Conservation (phyloP, 2,329 filamentous ascomycete genomes). For the Venturia asperata region DNA sequence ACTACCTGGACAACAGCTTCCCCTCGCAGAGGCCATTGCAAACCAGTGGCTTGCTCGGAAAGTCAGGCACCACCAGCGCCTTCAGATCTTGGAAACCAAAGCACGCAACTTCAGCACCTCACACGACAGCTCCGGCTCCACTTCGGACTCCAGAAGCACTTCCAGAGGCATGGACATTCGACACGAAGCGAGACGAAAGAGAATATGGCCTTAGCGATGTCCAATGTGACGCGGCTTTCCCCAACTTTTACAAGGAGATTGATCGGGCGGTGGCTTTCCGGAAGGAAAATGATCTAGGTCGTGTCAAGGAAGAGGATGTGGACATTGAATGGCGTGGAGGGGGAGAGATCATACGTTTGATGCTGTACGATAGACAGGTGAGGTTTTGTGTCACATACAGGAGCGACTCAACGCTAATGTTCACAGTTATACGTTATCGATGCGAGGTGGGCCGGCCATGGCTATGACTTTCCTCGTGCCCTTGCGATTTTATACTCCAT, state of each 20-base stretch:
- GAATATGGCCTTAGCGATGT: conserved; percentile 23
- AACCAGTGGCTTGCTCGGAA: not conserved
- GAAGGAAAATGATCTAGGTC: conserved; percentile 20
- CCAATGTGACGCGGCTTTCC: conserved; percentile 26
- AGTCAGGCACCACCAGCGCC: not conserved
- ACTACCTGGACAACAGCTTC: conserved; percentile 6
- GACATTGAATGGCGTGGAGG: conserved; percentile 23
- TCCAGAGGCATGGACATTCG: conserved; percentile 16
- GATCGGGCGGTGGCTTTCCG: conserved; percentile 23
- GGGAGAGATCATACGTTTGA: conserved; percentile 23
- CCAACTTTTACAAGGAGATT: conserved; percentile 26
- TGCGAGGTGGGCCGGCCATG: conserved; percentile 25
- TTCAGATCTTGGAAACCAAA: conserved; percentile 5
- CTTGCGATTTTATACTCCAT: conserved; percentile 48
- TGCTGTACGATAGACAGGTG: conserved; percentile 29
- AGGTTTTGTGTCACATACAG: not conserved
- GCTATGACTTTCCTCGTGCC: conserved; percentile 25
- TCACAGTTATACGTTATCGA: conserved; percentile 19
- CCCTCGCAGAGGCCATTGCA: not conserved
- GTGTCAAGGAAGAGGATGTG: conserved; percentile 24
- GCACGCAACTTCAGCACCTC: not conserved
- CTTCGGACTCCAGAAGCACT: not conserved
- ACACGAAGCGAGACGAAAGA: conserved; percentile 24
- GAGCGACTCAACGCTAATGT: conserved; percentile 5
- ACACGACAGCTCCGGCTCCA: not conserved